These are phyloP conservation scores for Staphylotrichum tortipilum DNA, from an alignment of 495 filamentous ascomycete genomes.

Conservation along the genomic window DNA sequence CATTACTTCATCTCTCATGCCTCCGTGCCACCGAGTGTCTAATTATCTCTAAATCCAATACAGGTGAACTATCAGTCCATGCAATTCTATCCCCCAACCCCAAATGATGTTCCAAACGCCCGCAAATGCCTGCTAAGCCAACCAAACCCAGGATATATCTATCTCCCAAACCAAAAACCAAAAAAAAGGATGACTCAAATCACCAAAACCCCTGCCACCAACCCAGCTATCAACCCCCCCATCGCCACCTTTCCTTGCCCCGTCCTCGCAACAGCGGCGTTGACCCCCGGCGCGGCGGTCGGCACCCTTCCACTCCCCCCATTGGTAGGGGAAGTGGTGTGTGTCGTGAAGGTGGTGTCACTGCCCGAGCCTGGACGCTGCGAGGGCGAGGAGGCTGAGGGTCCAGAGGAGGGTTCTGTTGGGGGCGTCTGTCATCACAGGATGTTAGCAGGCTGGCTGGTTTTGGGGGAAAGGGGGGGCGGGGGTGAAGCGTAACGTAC, in stretches of 20 bases:
- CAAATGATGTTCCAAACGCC: neutral
- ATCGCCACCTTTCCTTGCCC: neutral
- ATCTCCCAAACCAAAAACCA: neutral
- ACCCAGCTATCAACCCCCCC: too few species aligned
- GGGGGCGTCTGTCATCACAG: conserved; percentile 2
- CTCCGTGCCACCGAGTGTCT: too few species aligned
- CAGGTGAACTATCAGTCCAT: too few species aligned
- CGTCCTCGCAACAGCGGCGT: neutral
- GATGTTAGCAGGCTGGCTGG: neutral
- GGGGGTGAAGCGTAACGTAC: conserved; percentile 10
- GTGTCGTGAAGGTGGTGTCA: neutral
- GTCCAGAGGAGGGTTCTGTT: neutral
- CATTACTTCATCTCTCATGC: too few species aligned
- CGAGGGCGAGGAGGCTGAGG: conserved; percentile 1
- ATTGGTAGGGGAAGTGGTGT: neutral
- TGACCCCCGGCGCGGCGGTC: neutral
- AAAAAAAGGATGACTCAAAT: too few species aligned
- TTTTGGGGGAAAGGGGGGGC: neutral
- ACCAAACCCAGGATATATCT: neutral
- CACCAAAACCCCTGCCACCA: too few species aligned
- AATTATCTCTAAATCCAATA: too few species aligned
- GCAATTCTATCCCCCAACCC: too few species aligned
- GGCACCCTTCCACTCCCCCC: neutral
- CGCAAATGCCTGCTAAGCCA: neutral
- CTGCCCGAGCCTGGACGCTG: neutral